Evolutionary conservation across 2,329 filamentous ascomycete genomes (phyloP), one percentile per base, ranked within the genome.

Genomic region (Lithohypha guttulata): DNA sequence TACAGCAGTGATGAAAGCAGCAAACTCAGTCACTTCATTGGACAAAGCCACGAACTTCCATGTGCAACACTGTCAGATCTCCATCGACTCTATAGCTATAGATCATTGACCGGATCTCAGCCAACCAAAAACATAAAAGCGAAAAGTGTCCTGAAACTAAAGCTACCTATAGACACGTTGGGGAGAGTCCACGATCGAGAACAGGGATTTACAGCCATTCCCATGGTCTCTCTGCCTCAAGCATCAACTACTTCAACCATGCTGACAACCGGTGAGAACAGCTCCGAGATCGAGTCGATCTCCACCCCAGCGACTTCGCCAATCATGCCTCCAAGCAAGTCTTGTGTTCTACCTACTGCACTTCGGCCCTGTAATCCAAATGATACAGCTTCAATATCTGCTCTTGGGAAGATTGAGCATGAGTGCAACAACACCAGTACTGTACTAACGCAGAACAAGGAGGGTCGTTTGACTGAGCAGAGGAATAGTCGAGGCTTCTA

Each of bases 101-200:
- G 30, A 18, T 34, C 37, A n/a, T 28, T 40, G 29, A 40, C 29
- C 10, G 37, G 29, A 10, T 27, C 28, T 15, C 25, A 13, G 4
- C 13, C 14, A 9, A 15, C 35, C 3, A 10, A 6, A n/a, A 33
- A 30, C 14, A 27, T 33, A 26, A 36, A 35, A 41, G 25, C 42
- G 17, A 43, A 36, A 11, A 42, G 39, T 2, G 21, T 44, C 13
- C 43, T 43, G 28, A 37, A 41, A 35, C 43, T 43, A 19, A 44
- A 45, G 22, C 46, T 45, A 17, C 43, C 47, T 14, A 37, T 44
- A 13, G 32, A 42, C 11, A 45, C 48, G 23, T 34, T 50, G 14
- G n/a, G 45, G 17, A 39, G 42, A 26, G 26, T 30, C 18, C 42
- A 42, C 26, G 29, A 41, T 23, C 29, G 31, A 4, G 23, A 30